phyloP scores from a whole-genome alignment of 139 green algal genomes.

The Micractinium sp. region DNA sequence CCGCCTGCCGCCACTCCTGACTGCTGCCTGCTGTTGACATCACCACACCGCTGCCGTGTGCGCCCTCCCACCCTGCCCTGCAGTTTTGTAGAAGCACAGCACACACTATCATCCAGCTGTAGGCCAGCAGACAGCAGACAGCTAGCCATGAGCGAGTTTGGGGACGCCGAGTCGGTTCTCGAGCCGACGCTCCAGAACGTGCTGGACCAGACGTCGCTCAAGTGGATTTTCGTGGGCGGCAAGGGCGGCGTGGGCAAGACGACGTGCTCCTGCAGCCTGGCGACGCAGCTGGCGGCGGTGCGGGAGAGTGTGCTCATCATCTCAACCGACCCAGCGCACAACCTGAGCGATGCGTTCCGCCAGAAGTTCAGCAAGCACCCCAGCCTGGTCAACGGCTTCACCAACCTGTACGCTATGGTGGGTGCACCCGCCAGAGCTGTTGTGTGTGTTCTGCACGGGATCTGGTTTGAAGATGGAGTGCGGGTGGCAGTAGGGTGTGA shows the following conservation, averaged over 20 bases:
- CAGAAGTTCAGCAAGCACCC: constrained; percentile 95
- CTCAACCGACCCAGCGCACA: constrained; percentile 96
- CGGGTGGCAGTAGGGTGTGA: no score
- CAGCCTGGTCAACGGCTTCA: constrained; percentile 85
- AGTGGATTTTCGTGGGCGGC: constrained; percentile 97
- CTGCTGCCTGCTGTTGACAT: neutral
- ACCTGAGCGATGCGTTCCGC: constrained; percentile 94
- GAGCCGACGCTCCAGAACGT: constrained; percentile 90
- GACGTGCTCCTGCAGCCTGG: constrained; percentile 87
- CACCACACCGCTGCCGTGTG: no score
- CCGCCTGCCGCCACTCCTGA: neutral
- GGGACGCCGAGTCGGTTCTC: constrained; percentile 43
- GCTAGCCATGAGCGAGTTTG: constrained; percentile 11
- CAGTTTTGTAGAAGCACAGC: neutral
- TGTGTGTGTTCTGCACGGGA: neutral
- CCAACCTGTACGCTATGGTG: constrained; percentile 97
- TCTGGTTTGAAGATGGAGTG: neutral
- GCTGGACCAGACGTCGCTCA: constrained; percentile 85
- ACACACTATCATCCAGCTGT: neutral
- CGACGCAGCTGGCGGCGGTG: constrained; percentile 82
- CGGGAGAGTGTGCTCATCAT: constrained; percentile 94
- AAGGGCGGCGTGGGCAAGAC: constrained; percentile 95
- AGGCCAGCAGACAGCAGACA: neutral
- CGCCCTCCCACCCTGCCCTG: neutral
- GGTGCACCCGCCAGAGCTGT: neutral